A percentile compares a stretch with the other conserved stretches of the same genome.
Evolutionary conservation across 441 rosid species (phyloP).

Genomic region (Melastoma candidum): DNA sequence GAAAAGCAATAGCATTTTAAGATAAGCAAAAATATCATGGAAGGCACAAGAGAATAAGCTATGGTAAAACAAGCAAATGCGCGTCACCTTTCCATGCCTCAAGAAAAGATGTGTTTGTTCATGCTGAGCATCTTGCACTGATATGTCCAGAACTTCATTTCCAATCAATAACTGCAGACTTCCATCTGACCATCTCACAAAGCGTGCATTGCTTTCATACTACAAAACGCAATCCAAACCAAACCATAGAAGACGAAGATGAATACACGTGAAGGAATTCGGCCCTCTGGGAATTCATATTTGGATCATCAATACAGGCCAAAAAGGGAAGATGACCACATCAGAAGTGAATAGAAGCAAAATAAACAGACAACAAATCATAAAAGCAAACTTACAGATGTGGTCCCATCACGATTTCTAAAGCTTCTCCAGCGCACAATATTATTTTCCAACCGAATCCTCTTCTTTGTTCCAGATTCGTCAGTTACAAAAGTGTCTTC

Average conservation of each 20-base stretch:
- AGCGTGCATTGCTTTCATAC: constrained; percentile 97
- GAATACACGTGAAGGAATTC: background rate
- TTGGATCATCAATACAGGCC: background rate
- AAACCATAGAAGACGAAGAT: constrained; percentile 4
- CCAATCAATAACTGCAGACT: constrained; percentile 89
- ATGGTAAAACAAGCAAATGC: constrained; percentile 13
- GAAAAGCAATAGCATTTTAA: too few relatives aligned
- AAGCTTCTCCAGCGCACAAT: constrained; percentile 84
- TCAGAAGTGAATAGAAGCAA: too few relatives aligned
- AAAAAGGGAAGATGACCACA: background rate
- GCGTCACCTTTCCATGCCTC: constrained; percentile 79
- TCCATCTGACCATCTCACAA: constrained; percentile 99
- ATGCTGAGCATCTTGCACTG: constrained; percentile 82
- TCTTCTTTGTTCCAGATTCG: constrained; percentile 73
- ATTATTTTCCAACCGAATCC: constrained; percentile 84
- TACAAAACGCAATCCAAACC: constrained; percentile 25
- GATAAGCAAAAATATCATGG: too few relatives aligned
- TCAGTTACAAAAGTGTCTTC: constrained; percentile 82
- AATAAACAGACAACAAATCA: background rate
- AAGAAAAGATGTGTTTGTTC: constrained; percentile 94
- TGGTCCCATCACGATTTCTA: constrained; percentile 55
- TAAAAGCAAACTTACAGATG: constrained; percentile 44
- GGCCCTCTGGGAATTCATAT: background rate
- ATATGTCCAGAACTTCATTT: constrained; percentile 94
- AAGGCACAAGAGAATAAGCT: constrained; percentile 53